Evolutionary conservation across 2,329 filamentous ascomycete species (phyloP), one percentile per base, ranked within the genome.

Genomic region (Venturia oleaginea): DNA sequence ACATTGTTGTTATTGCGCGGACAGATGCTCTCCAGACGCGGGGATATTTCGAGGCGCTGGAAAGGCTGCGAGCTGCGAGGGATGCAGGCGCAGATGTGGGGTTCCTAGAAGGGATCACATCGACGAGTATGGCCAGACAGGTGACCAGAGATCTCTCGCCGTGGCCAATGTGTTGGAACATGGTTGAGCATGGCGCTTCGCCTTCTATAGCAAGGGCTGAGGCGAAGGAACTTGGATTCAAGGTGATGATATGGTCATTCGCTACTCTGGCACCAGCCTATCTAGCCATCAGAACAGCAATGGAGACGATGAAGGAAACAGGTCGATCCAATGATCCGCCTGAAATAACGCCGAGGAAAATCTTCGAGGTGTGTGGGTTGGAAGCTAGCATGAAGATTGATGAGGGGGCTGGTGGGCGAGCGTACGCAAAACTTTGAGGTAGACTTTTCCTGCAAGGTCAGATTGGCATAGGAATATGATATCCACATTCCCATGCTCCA

Each of bases 1-100:
- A 87, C 67, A 84, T 88, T 43, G 79, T 88, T 34, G 79, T 88
- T 64, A 87, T 89, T 65, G 85, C 85, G 0, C 78, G 86, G 13
- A 88, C 85, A 0, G 86, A 88, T 68, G 82, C 85, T 0, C 73
- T 86, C 3, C 83, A 85, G 66, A 75, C 77, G 0, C 75, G 79
- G 6, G 85, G 84, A 0, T 87, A 83, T 67, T 82, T 84, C 11
- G 83, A 82, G 68, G 81, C 83, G 2, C 71, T 86, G 10, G 68
- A 68, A 1, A 74, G 85, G 1, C 72, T 88, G 27, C 75, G 74
- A 65, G 76, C 74, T 1, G 85, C 85, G 0, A 73, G 80, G 0
- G 76, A 77, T 2, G 80, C 79, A 15, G 84, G 85, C 24, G 85
- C 84, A 1, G 85, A 88, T 68, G 81, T 82, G 1, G 81, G 79